Evolutionary conservation across 2,329 filamentous ascomycete genomes (phyloP).

Genomic region (Aspergillus terreus): DNA sequence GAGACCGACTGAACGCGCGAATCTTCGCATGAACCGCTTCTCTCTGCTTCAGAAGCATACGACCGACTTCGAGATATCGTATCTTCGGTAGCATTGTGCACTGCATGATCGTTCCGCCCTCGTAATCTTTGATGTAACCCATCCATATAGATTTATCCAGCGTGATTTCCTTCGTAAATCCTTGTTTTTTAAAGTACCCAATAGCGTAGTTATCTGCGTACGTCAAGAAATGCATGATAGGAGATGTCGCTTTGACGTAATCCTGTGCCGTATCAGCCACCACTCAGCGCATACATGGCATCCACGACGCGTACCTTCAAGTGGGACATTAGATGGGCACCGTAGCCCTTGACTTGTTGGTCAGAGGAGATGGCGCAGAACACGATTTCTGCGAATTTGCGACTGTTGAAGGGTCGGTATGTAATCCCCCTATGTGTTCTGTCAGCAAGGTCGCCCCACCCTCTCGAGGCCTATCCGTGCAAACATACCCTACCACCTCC

Average conservation of each 20-base stretch:
- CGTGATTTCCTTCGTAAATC: slow-evolving; percentile 97
- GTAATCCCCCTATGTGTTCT: slow-evolving; percentile 71
- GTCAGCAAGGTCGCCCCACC: slow-evolving; percentile 13
- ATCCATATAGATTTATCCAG: slow-evolving; percentile 90
- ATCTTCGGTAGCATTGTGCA: slow-evolving; percentile 95
- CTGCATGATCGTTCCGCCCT: slow-evolving; percentile 98
- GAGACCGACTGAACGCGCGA: slow-evolving; percentile 80
- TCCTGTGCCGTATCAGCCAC: slow-evolving; percentile 45
- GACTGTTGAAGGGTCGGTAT: slow-evolving; percentile 87
- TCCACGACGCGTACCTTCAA: slow-evolving; percentile 60
- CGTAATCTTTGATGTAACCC: slow-evolving; percentile 99
- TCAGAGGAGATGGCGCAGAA: slow-evolving; percentile 97
- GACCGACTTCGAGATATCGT: slow-evolving; percentile 85
- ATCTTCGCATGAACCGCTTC: slow-evolving; percentile 95
- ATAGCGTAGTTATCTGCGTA: slow-evolving; percentile 99
- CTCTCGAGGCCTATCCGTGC: background rate
- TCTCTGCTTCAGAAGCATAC: slow-evolving; percentile 96
- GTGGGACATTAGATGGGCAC: slow-evolving; percentile 96
- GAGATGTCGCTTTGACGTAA: slow-evolving; percentile 94
- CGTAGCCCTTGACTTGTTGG: slow-evolving; percentile 98
- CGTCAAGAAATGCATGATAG: slow-evolving; percentile 97
- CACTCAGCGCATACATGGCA: background rate
- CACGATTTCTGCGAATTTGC: slow-evolving; percentile 94
- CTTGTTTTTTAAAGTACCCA: slow-evolving; percentile 98
- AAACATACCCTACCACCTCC: slow-evolving; percentile 69